Percentiles rank a stretch among this genome's conserved stretches.
These are phyloP conservation scores for Citrullus amarus DNA, from an alignment of 306 rosid species.

Conservation along the genomic window DNA sequence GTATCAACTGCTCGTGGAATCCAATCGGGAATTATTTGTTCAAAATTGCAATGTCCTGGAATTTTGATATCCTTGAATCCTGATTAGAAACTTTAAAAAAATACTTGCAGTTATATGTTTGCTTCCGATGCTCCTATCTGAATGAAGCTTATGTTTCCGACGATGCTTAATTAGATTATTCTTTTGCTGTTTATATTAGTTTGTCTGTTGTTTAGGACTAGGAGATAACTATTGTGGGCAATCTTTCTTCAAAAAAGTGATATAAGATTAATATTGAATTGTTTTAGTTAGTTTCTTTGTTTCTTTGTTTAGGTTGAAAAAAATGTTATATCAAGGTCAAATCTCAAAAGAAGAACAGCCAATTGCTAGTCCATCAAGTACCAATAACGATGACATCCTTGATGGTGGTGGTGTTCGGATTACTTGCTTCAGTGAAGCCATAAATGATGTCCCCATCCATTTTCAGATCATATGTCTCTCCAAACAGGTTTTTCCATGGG, in stretches of 20 bases:
- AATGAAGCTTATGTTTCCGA: not conserved
- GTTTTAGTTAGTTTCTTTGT: not conserved
- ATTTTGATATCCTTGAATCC: not conserved
- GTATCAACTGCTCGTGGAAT: not conserved
- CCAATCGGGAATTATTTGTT: not conserved
- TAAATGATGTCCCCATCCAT: conserved; percentile 55
- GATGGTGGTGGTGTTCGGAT: conserved; percentile 25
- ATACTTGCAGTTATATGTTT: not conserved
- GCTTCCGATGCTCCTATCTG: not conserved
- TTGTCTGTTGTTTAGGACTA: not conserved
- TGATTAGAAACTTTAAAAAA: not conserved
- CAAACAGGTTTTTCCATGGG: conserved; percentile 39
- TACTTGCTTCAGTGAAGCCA: conserved; percentile 49
- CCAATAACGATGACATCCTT: not conserved
- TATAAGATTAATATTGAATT: not conserved
- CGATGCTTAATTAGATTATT: not conserved
- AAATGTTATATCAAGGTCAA: conserved; percentile 5
- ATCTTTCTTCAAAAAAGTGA: not conserved
- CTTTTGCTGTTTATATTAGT: not conserved
- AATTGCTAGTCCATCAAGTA: not conserved
- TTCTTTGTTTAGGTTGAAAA: conserved; percentile 1
- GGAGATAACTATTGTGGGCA: not conserved
- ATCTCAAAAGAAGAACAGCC: conserved; percentile 11
- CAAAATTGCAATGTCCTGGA: not conserved
- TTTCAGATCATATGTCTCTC: conserved; percentile 70